Conservation (phyloP, 305 asterid species). For the Fraxinus latifolia region DNA sequence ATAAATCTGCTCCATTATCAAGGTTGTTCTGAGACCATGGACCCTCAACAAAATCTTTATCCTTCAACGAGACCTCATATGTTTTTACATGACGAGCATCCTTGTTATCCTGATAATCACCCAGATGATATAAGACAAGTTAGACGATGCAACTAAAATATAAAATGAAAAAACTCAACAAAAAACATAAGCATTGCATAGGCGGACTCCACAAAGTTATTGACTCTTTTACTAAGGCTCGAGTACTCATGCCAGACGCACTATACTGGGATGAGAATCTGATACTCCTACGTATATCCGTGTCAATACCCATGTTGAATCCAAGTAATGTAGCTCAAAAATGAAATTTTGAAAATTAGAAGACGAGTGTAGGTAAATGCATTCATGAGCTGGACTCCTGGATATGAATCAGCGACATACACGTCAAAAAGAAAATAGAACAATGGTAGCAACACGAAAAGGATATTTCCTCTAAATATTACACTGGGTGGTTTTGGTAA, state of each 20-base stretch:
- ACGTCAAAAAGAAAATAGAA: background rate
- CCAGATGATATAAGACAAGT: slow-evolving; percentile 8
- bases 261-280: background rate
- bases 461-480: background rate
- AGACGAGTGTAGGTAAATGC: background rate
- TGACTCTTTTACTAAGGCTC: background rate
- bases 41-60: slow-evolving; percentile 96
- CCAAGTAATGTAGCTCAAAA: background rate
- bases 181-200: background rate
- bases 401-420: background rate
- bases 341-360: background rate
- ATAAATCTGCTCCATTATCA: slow-evolving; percentile 92
- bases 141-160: background rate
- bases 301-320: background rate
- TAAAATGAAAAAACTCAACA: background rate
- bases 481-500: background rate
- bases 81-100: slow-evolving; percentile 96
- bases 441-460: background rate
- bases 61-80: slow-evolving; percentile 86
- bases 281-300: background rate
- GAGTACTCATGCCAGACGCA: background rate
- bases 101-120: slow-evolving; percentile 74
- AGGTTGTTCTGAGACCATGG: slow-evolving; percentile 98
- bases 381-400: background rate
- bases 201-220: background rate